Evolutionary conservation across 176 grass and related monocot genomes (phyloP), one percentile per base, ranked within the genome.

Genomic region (Eleusine indica): DNA sequence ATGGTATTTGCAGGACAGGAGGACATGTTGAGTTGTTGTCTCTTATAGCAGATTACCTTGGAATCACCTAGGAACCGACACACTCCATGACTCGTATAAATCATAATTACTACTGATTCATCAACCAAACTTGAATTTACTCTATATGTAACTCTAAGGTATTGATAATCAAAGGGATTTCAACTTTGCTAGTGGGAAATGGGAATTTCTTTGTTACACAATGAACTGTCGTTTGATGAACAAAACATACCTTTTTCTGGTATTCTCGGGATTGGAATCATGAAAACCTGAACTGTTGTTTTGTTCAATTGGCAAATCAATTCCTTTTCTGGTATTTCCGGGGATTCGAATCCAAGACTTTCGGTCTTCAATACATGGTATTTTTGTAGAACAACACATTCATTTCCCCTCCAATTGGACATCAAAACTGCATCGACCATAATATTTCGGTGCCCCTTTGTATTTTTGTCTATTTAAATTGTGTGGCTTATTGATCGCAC

Each of bases 191-290:
- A 48, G 10, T 48, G 76, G 35, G 37, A 65, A 62, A 16, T 53
- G 67, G n/a, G 14, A 53, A 39, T 49, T 86, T 86, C 32, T 6
- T 72, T 61, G 67, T 80, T 77, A 46, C 77, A 48, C 62, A 12
- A 51, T 28, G 42, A 44, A 9, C 42, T 44, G 5, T 44, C 42
- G 9, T 9, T 44, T 44, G 42, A 44, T 44, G 9, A 44, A 44
- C 42, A 6, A 44, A 8, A 44, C 5, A 44, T 44, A 44, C 42
- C 42, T 44, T 44, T 44, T 8, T 44, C 42, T 44, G 42, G 42
- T 44, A 44, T 44, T 9, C 42, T 44, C 7, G 42, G 42, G 42
- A 44, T 9, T 44, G 42, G 42, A 44, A 44, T 44, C 42, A 62
- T 71, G 10, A 51, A 25, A 44, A 8, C 42, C 39, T 71, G 10